Conservation (phyloP, 75 land plant genomes). For the Isoetes taiwanensis region DNA sequence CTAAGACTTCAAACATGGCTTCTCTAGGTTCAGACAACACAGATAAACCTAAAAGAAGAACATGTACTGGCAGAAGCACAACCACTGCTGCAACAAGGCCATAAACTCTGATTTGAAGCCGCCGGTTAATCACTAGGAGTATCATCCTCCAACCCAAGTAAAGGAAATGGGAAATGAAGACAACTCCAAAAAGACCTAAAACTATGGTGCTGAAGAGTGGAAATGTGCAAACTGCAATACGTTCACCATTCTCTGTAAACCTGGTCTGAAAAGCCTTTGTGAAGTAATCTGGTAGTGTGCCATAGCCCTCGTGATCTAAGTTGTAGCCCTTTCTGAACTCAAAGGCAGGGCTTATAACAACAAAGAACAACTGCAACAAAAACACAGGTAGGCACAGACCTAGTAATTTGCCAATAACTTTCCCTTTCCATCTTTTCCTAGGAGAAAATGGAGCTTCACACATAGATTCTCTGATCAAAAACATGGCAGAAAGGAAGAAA, state of each 20-base stretch:
- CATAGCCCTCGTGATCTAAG: slow-evolving; percentile 18
- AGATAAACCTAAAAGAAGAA: slow-evolving; percentile 70
- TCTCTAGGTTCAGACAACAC: slow-evolving; percentile 36
- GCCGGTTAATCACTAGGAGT: slow-evolving; percentile 61
- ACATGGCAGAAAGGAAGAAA: slow-evolving; percentile 58
- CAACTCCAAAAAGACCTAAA: slow-evolving; percentile 43
- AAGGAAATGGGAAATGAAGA: slow-evolving; percentile 47
- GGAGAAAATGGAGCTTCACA: slow-evolving; percentile 39
- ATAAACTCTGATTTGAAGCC: slow-evolving; percentile 52
- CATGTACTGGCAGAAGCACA: slow-evolving; percentile 56
- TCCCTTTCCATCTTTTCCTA: slow-evolving; percentile 50
- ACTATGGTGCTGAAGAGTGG: slow-evolving; percentile 64
- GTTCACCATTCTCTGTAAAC: not conserved
- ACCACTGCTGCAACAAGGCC: slow-evolving; percentile 42
- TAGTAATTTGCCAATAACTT: slow-evolving; percentile 31
- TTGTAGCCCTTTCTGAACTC: slow-evolving; percentile 20
- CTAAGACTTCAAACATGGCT: slow-evolving; percentile 28
- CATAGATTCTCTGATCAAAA: slow-evolving; percentile 68
- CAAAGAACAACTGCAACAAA: slow-evolving; percentile 48
- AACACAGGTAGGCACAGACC: slow-evolving; percentile 59
- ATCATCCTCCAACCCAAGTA: slow-evolving; percentile 58
- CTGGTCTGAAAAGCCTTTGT: slow-evolving; percentile 24
- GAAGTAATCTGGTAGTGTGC: slow-evolving; percentile 44
- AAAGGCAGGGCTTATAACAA: slow-evolving; percentile 45
- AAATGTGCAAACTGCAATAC: slow-evolving; percentile 43